phyloP scores from a whole-genome alignment of 768 basidiomycete species.

The Polyporus arcularius region DNA sequence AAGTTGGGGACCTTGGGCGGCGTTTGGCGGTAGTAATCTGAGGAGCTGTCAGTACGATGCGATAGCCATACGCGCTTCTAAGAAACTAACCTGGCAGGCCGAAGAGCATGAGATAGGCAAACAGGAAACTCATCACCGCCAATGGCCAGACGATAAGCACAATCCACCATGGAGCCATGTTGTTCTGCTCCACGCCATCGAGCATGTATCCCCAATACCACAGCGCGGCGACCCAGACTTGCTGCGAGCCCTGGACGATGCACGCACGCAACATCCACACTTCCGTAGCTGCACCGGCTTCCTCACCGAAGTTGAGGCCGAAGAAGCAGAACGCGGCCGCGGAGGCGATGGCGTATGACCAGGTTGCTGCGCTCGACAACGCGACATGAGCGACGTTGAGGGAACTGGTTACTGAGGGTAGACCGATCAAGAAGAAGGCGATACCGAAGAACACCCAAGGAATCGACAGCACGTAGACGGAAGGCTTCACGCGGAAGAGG shows the following conservation, averaged over 20 bases:
- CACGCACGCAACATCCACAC: slow-evolving; percentile 92
- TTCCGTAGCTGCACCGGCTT: slow-evolving; percentile 94
- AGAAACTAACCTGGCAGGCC: slow-evolving; percentile 74
- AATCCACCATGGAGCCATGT: slow-evolving; percentile 82
- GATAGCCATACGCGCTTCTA: neutral
- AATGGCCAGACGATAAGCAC: slow-evolving; percentile 82
- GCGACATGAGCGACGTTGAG: slow-evolving; percentile 64
- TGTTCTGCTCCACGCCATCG: slow-evolving; percentile 51
- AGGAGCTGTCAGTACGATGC: slow-evolving; percentile 12
- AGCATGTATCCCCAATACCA: slow-evolving; percentile 96
- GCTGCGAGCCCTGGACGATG: slow-evolving; percentile 92
- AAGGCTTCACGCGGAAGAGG: slow-evolving; percentile 85
- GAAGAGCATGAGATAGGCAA: slow-evolving; percentile 81
- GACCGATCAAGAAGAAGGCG: slow-evolving; percentile 88
- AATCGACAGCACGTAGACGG: slow-evolving; percentile 79
- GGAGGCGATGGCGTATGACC: slow-evolving; percentile 91
- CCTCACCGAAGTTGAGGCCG: slow-evolving; percentile 95
- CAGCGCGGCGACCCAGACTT: slow-evolving; percentile 92
- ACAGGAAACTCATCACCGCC: slow-evolving; percentile 69
- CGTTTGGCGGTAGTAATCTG: slow-evolving; percentile 88
- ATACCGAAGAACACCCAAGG: slow-evolving; percentile 93
- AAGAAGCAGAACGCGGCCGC: slow-evolving; percentile 93
- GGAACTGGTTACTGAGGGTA: slow-evolving; percentile 71
- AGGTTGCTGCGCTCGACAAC: slow-evolving; percentile 78
- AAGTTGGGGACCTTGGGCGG: slow-evolving; percentile 96